These are phyloP conservation scores for Gymnopilus junonius DNA, from an alignment of 768 basidiomycete species.

Conservation along the genomic window DNA sequence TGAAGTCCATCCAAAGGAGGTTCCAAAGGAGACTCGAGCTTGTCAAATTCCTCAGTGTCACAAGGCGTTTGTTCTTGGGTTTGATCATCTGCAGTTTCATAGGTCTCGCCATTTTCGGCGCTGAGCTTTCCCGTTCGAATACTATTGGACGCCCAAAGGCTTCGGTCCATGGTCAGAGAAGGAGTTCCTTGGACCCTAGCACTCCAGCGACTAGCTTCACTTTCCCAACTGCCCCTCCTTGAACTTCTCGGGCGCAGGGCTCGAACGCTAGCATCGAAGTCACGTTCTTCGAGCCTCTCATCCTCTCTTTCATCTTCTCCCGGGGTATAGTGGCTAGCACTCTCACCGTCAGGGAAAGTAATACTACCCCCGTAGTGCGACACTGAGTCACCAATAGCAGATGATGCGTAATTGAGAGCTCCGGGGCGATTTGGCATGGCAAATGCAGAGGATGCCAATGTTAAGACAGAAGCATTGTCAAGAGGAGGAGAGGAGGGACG, in stretches of 20 bases:
- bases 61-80: constrained; percentile 22
- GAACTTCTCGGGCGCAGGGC: constrained; percentile 89
- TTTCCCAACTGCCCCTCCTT: constrained; percentile 90
- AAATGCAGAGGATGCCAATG: constrained; percentile 92
- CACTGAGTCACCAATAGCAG: constrained; percentile 64
- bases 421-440: constrained; percentile 64
- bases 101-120: constrained; percentile 45
- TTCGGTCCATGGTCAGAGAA: constrained; percentile 55
- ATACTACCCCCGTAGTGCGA: constrained; percentile 75
- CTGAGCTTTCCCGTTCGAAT: constrained; percentile 60
- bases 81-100: constrained; percentile 31
- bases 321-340: constrained; percentile 67
- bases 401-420: constrained; percentile 47
- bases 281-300: constrained; percentile 65
- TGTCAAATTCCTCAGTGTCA: constrained; percentile 19
- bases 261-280: constrained; percentile 86
- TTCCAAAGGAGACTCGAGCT: constrained; percentile 9
- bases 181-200: constrained; percentile 63
- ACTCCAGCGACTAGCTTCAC: constrained; percentile 88
- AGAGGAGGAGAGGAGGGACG: constrained; percentile 88
- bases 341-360: constrained; percentile 63
- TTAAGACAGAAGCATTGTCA: constrained; percentile 92
- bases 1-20: constrained; percentile 7
- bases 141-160: constrained; percentile 65
- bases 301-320: too few relatives aligned